Percentiles rank a stretch among this genome's conserved stretches.
phyloP scores from a whole-genome alignment of 495 filamentous ascomycete species.

The Thozetella sp. region DNA sequence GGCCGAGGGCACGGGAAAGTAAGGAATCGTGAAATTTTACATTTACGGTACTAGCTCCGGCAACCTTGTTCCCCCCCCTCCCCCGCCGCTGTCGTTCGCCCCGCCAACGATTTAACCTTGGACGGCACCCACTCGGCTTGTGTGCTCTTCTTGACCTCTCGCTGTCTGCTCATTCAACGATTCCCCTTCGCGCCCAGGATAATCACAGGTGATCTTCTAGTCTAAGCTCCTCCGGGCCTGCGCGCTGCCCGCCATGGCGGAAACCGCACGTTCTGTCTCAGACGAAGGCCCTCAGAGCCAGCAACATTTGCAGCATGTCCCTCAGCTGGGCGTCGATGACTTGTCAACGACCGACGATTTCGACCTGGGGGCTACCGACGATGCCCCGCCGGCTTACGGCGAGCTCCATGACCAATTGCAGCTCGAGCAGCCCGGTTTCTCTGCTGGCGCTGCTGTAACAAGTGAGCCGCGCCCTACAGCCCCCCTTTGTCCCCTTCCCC shows the following conservation, averaged over 20 bases:
- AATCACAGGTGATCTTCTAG: too few relatives aligned
- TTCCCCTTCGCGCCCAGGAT: too few relatives aligned
- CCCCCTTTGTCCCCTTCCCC: not conserved
- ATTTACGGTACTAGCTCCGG: too few relatives aligned
- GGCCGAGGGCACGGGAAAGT: too few relatives aligned
- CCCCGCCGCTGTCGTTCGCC: too few relatives aligned
- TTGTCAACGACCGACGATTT: constrained; percentile 17
- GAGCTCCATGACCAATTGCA: constrained; percentile 43
- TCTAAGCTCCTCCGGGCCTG: not conserved
- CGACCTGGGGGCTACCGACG: constrained; percentile 27
- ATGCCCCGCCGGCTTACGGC: constrained; percentile 45
- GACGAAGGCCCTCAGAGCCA: not conserved
- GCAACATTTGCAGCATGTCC: not conserved
- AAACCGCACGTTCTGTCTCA: not conserved
- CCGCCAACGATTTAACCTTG: too few relatives aligned
- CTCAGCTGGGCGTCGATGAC: not conserved
- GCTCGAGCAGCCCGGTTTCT: constrained; percentile 48
- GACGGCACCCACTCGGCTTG: too few relatives aligned
- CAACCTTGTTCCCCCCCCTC: too few relatives aligned
- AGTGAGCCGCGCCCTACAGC: constrained; percentile 17
- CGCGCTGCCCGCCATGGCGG: not conserved
- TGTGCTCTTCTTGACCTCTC: too few relatives aligned
- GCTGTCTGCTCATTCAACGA: too few relatives aligned
- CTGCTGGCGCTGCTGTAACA: constrained; percentile 46
- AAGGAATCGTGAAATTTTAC: too few relatives aligned